Evolutionary conservation across 2,329 filamentous ascomycete species (phyloP).

Genomic region (Tolypocladium ovalisporum): DNA sequence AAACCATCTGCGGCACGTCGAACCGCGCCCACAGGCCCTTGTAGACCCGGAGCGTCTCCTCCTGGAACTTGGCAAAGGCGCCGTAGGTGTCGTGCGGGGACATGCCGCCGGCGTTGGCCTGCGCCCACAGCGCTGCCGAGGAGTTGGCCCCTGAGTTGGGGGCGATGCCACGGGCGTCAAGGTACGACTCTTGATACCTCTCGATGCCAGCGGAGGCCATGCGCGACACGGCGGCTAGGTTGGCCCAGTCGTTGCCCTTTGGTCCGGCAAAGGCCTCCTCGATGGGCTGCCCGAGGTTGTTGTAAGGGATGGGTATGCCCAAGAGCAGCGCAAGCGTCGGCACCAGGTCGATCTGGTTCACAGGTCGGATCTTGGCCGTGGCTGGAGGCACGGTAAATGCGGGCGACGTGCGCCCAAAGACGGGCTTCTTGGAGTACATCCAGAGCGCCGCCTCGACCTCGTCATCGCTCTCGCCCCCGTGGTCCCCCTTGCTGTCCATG

Average conservation of each 20-base stretch:
- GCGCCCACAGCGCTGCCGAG: conserved; percentile 32
- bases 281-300: conserved; percentile 86
- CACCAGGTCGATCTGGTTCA: conserved; percentile 87
- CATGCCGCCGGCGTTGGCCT: conserved; percentile 32
- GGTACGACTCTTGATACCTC: conserved; percentile 80
- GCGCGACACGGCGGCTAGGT: conserved; percentile 65
- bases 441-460: conserved; percentile 90
- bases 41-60: conserved; percentile 67
- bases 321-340: conserved; percentile 81
- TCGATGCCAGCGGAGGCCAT: conserved; percentile 77
- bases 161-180: conserved; percentile 57
- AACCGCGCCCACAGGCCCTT: conserved; percentile 86
- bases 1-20: conserved; percentile 73
- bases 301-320: conserved; percentile 89
- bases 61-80: conserved; percentile 64
- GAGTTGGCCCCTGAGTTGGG: conserved; percentile 37
- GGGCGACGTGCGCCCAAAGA: conserved; percentile 68
- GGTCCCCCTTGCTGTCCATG: conserved; percentile 95
- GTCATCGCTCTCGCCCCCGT: conserved; percentile 95
- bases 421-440: conserved; percentile 89
- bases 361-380: conserved; percentile 68
- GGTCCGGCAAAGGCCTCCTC: conserved; percentile 80
- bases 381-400: conserved; percentile 46
- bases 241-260: conserved; percentile 60
- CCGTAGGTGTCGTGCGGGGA: conserved; percentile 31